Base-by-base conservation (phyloP, 495 filamentous ascomycete genomes). In the Aspergillus olivimuriae region DNA sequence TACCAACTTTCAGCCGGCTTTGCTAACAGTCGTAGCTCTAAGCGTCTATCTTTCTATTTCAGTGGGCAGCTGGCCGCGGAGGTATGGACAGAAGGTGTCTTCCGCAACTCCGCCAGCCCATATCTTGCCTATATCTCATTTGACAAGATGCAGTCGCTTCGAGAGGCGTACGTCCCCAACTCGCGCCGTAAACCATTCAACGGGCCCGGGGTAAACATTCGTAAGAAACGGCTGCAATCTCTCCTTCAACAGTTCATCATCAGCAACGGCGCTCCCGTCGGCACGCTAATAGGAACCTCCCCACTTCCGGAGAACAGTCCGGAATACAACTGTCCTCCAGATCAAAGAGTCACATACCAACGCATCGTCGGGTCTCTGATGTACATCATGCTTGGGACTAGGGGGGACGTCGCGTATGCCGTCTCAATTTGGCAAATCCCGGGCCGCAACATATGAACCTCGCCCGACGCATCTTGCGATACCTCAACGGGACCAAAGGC, bases 311-410 rank as follows among this genome's bases (percentile, higher is more conserved):
- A 36, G 10, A 36, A 19, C n/a, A 19, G 34, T 36, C 34, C 34
- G 12, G 34, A 17, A 36, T 36, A 36, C 16, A 36, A 9, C 34
- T 36, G 4, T 19, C 34, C 34, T 2, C 3, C 10, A 19, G 16
- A 36, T 16, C n/a, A 16, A 19, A 36, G 16, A 19, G 10, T 4
- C 34, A 19, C 3, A 19, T 36, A 36, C 34, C 34, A 36, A 19
- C 34, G 34, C 16, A 19, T 36, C 10, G 16, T 36, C 34, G 34
- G 34, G 19, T 36, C 34, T 15, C 16, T 36, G 34, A 36, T 36
- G 34, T 36, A 36, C 16, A 36, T 36, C 18, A 36, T 36, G 34
- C 34, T 36, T 36, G 34, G 34, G 18, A 36, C 34, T 36, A 36
- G 34, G 16, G 34, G 34, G n/a, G 34, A 36, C 16, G 16, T 36